These are phyloP conservation scores for Myochromella boudieri DNA, from an alignment of 768 basidiomycete species.

Conservation along the genomic window DNA sequence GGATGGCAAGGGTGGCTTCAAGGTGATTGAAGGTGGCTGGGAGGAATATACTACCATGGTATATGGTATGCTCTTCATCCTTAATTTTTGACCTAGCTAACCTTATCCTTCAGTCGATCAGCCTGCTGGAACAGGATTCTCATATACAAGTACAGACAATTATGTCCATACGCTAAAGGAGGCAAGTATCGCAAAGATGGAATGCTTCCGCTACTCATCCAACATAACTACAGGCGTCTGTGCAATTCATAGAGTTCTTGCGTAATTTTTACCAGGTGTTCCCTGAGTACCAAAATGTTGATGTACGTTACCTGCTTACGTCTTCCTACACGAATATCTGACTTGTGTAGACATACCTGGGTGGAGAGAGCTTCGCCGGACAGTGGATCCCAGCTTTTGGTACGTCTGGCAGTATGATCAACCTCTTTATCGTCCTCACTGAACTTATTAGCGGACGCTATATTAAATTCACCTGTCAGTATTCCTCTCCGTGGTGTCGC, in stretches of 20 bases:
- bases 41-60: conserved; percentile 96
- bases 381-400: conserved; percentile 98
- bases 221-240: conserved; percentile 53
- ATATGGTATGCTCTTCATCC: conserved; percentile 61
- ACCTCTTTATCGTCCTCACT: conserved; percentile 4
- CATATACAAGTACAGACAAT: conserved; percentile 81
- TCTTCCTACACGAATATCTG: conserved; percentile 2
- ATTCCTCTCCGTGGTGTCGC: conserved; percentile 76
- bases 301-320: conserved; percentile 53
- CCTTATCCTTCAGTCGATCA: conserved; percentile 82
- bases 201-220: conserved; percentile 4
- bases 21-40: conserved; percentile 86
- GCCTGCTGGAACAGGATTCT: conserved; percentile 94
- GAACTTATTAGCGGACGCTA: conserved; percentile 63
- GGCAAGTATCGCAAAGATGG: conserved; percentile 30
- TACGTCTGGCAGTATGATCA: conserved; percentile 25
- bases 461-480: conserved; percentile 60
- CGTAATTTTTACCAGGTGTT: conserved; percentile 88
- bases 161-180: conserved; percentile 80
- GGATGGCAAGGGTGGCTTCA: conserved; percentile 71
- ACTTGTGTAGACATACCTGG: conserved; percentile 78
- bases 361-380: conserved; percentile 95
- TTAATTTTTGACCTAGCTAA: conserved; percentile 4
- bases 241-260: conserved; percentile 82
- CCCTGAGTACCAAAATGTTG: conserved; percentile 79